Base-by-base conservation (phyloP, 2,329 filamentous ascomycete genomes). In the Aspergillus caelatus region DNA sequence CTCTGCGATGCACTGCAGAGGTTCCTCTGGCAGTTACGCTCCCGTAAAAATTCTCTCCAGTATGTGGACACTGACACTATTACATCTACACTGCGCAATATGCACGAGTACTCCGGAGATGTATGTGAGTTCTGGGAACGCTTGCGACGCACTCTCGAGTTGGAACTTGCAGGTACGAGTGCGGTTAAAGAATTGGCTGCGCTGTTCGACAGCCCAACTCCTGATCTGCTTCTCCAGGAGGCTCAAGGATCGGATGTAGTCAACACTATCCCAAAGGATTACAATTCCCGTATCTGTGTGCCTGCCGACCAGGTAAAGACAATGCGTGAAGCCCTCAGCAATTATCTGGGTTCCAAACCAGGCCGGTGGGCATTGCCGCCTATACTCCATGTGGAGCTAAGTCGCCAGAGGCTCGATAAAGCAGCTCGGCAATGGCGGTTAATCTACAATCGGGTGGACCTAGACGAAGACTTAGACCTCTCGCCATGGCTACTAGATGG, bases 91-190 rank as follows among this genome's bases (percentile, higher is more conserved):
- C 66, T 82, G 63, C 75, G 75, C 41, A 79, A 80, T 43, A 54
- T 78, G 57, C 75, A 77, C 48, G 80, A 83, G 65, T 77, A 72
- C n/a, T 82, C 83, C 21, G 76, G 81, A 41, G 84, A 87, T 68
- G 83, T 86, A 2, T 79, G 84, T 14, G 82, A 85, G 61, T 82
- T 84, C 56, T 86, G 84, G 85, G 84, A 87, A 66, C 75, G 81
- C 5, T 68, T 87, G 63, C 81, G 84, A 26, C 75, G 80, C 5
- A 83, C 81, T 45, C 71, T 87, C 3, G 83, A 86, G 65, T 73
- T 85, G 2, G 85, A 87, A 65, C 74, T 86, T 45, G 77, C 73
- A 16, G 81, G 77, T 8, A 85, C 83, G 1, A 69, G 78, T 28
- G 77, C 77, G 19, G 71, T 74, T 4, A 72, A 76, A 48, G 70